Base-by-base conservation (phyloP, 805 yeast genomes). In the Myxozyma sirexii region DNA sequence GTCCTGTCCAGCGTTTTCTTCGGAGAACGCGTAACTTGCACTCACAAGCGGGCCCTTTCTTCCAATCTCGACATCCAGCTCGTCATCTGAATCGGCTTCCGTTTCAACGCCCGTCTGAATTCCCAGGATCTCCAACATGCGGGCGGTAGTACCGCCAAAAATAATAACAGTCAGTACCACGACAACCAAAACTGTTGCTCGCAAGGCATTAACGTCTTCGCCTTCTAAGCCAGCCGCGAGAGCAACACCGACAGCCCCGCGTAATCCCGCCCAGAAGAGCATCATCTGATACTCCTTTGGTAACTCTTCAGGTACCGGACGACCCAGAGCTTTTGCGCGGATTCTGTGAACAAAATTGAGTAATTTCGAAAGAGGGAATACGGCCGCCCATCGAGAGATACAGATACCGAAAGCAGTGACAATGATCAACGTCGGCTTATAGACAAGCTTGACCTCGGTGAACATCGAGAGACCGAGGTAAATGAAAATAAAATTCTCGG, bases 201-300 rank as follows among this genome's bases (percentile, higher is more conserved):
- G 75, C 54, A 94, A 77, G 0, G 97, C 85, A 71, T 86, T 85
- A 65, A 91, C 93, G 57, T 89, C 85, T 70, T 93, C 97, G 62
- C 99, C 99, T 75, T 90, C 96, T 41, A 94, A 78, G 13, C 99
- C 99, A 85, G 96, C 91, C 0, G 99, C 99, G 69, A 94, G 80
- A 0, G 99, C 99, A 3, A 94, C 99, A 66, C 99, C 99, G 37
- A 94, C 99, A 0, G 99, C 99, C 61, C 99, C 99, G 70, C 99
- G 81, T 57, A 94, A 79, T 2, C 99, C 99, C 1, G 99, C 99
- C 99, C 99, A 94, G 74, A 94, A 94, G 51, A 93, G 90, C 99
- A 94, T 94, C 89, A 91, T 90, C 76, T 94, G 98, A 74, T 94
- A 94, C 62, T 88, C 89, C 69, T 90, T 93, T 27, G 97, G 93